Evolutionary conservation across 768 basidiomycete species (phyloP).

Genomic region (Coprinellus aureogranulatus): DNA sequence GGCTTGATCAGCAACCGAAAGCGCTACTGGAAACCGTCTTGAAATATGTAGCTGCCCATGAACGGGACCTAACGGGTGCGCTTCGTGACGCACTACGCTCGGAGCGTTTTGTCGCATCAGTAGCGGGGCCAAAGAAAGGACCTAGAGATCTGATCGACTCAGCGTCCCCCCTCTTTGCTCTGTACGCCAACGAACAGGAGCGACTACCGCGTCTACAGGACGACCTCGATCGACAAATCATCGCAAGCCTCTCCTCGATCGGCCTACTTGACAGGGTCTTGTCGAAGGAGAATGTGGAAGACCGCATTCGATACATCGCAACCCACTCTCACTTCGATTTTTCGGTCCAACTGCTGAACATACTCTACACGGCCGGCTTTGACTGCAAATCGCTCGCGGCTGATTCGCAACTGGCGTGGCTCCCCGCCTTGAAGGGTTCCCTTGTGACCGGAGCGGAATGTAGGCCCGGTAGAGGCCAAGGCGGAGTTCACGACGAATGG

Average conservation of each 20-base stretch:
- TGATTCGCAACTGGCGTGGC: constrained; percentile 25
- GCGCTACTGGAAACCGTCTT: constrained; percentile 3
- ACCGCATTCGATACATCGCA: constrained; percentile 35
- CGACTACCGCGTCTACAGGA: constrained; percentile 13
- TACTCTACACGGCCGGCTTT: constrained; percentile 15
- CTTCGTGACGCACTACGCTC: constrained; percentile 22
- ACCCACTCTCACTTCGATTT: constrained; percentile 2
- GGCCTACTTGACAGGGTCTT: constrained; percentile 28
- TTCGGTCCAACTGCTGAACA: constrained; percentile 8
- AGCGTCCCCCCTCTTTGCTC: constrained; percentile 21
- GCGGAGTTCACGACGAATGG: constrained; percentile 17
- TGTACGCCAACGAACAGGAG: constrained; percentile 21
- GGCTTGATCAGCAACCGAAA: background rate
- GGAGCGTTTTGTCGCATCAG: constrained; percentile 25
- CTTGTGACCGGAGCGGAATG: constrained; percentile 29
- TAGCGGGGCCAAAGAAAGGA: constrained; percentile 15
- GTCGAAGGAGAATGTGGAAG: constrained; percentile 29
- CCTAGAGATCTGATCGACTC: constrained; percentile 33
- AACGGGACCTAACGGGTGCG: constrained; percentile 21
- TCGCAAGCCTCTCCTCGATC: constrained; percentile 19
- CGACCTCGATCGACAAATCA: constrained; percentile 9
- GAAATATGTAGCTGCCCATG: constrained; percentile 18
- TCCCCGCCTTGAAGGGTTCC: constrained; percentile 34
- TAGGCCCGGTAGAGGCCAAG: constrained; percentile 9
- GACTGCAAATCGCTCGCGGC: constrained; percentile 9